These are phyloP conservation scores for Funneliformis geosporum DNA, from an alignment of 192 early-diverging fungal genomes.

Conservation along the genomic window DNA sequence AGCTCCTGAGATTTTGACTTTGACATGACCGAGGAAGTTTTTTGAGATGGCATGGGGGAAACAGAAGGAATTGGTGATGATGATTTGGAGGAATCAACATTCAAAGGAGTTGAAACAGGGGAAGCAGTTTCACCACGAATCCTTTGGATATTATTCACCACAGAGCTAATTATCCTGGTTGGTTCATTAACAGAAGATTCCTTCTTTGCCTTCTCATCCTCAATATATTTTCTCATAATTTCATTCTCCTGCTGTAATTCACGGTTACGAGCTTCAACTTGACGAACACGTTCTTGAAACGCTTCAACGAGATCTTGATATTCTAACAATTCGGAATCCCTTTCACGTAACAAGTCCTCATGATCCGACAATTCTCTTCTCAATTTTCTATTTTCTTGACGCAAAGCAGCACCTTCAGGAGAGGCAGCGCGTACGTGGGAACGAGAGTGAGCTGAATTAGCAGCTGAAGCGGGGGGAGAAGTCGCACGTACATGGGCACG, in stretches of 20 bases:
- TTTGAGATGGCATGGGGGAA: not conserved
- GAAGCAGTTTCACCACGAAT: conserved; percentile 11
- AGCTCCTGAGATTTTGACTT: not conserved
- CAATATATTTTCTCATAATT: not conserved
- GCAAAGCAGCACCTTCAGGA: not conserved
- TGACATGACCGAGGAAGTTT: not conserved
- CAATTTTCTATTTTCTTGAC: conserved; percentile 6
- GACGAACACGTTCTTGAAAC: not conserved
- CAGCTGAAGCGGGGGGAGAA: not conserved
- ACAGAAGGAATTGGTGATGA: not conserved
- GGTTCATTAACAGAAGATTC: not conserved
- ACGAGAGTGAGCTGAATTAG: not conserved
- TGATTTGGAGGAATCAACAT: not conserved
- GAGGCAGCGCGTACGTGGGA: not conserved
- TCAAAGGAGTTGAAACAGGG: not conserved
- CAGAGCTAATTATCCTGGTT: not conserved
- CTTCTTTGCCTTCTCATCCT: not conserved
- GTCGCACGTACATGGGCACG: not conserved
- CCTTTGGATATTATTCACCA: conserved; percentile 15
- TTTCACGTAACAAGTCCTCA: not conserved
- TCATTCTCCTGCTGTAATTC: conserved; percentile 15
- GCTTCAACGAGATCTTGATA: conserved; percentile 14
- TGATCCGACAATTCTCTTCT: not conserved
- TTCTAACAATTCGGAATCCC: not conserved
- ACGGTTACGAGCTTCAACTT: conserved; percentile 16